Evolutionary conservation across 2,329 filamentous ascomycete genomes (phyloP).

Genomic region (Colletotrichum lindemuthianum): DNA sequence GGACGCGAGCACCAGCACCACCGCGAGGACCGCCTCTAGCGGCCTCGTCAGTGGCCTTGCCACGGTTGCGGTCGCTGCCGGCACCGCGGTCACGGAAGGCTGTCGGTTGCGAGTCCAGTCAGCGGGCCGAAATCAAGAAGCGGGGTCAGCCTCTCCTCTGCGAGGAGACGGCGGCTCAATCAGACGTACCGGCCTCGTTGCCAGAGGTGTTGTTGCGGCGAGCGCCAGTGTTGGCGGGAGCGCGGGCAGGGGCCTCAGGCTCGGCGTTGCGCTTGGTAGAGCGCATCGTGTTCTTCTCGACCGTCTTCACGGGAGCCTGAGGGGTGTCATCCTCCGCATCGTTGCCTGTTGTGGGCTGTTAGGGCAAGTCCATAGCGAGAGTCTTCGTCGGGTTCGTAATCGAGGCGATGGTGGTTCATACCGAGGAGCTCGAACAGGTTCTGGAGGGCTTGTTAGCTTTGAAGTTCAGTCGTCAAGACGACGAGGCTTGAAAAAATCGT

Average conservation of each 20-base stretch:
- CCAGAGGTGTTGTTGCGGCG: conserved; percentile 72
- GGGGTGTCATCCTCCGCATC: conserved; percentile 77
- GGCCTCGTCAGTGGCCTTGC: conserved; percentile 78
- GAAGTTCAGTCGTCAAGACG: not conserved
- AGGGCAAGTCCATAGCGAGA: conserved; percentile 32
- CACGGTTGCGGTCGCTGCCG: conserved; percentile 84
- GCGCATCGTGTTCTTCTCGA: conserved; percentile 84
- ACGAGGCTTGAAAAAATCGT: conserved; percentile 1
- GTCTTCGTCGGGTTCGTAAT: conserved; percentile 38
- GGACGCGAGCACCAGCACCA: conserved; percentile 70
- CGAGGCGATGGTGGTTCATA: conserved; percentile 59
- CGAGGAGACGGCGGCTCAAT: conserved; percentile 11
- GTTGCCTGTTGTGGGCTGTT: conserved; percentile 59
- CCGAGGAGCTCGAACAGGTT: conserved; percentile 99
- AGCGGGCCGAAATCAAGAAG: conserved; percentile 23
- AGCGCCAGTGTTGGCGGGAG: conserved; percentile 53
- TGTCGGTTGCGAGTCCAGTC: conserved; percentile 48
- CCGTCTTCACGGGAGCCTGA: conserved; percentile 84
- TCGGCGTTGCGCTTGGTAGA: conserved; percentile 86
- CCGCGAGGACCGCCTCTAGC: conserved; percentile 62
- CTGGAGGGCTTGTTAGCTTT: conserved; percentile 55
- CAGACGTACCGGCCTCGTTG: conserved; percentile 85
- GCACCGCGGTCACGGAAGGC: conserved; percentile 91
- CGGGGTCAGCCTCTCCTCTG: conserved; percentile 33
- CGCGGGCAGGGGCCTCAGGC: conserved; percentile 71